Conservation (phyloP, 2,329 filamentous ascomycete genomes). For the Sporothrix curviconia region DNA sequence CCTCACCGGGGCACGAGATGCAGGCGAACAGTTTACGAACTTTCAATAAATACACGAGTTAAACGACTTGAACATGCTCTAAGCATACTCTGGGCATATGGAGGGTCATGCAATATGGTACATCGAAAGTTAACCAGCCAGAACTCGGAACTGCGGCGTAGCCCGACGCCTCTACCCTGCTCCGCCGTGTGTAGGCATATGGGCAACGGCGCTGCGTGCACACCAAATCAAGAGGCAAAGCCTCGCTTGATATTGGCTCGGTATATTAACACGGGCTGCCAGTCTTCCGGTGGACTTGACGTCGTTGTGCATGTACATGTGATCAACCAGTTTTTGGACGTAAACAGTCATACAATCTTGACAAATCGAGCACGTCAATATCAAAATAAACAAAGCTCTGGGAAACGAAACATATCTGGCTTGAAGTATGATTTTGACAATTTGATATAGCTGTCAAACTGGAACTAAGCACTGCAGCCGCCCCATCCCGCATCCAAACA, state of each 20-base stretch:
- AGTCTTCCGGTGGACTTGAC: constrained; percentile 3
- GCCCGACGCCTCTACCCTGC: background rate
- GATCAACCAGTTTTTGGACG: background rate
- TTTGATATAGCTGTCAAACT: background rate
- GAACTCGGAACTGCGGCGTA: background rate
- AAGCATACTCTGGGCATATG: background rate
- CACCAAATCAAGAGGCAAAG: background rate
- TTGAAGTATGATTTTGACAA: background rate
- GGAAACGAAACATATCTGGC: background rate
- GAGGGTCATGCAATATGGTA: constrained; percentile 1
- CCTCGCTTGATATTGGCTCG: background rate
- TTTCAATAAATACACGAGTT: background rate
- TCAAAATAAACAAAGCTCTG: background rate
- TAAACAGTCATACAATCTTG: too few species aligned
- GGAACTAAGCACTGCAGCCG: background rate
- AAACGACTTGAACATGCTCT: too few species aligned
- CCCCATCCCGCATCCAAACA: background rate
- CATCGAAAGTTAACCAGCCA: background rate
- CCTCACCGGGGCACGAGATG: background rate
- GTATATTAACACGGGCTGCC: background rate
- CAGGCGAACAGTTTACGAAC: background rate
- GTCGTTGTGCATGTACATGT: constrained; percentile 12
- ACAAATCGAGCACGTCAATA: too few species aligned
- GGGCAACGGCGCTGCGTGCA: background rate
- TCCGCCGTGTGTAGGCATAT: background rate